These are phyloP conservation scores for Capronia americana DNA, from an alignment of 2,329 filamentous ascomycete species.

Conservation along the genomic window DNA sequence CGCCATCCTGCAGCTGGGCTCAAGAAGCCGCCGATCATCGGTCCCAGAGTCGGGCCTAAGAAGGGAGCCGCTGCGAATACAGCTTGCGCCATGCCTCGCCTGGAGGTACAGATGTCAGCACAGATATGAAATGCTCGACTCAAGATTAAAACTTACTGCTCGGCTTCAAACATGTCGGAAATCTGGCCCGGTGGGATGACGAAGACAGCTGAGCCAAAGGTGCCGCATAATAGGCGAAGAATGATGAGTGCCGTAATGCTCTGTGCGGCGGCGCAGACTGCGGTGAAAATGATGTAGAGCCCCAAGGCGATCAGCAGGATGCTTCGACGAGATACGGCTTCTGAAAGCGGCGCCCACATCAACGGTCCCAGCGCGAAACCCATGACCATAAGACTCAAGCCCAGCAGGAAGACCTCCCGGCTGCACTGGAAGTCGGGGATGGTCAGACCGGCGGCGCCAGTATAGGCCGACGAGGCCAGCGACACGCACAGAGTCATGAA, in stretches of 20 bases:
- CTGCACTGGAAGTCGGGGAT: slow-evolving; percentile 56
- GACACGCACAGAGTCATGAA: slow-evolving; percentile 66
- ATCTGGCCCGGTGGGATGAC: slow-evolving; percentile 73
- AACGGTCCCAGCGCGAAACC: slow-evolving; percentile 67
- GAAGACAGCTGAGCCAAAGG: slow-evolving; percentile 59
- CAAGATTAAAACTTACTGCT: slow-evolving; percentile 44
- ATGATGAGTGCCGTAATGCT: slow-evolving; percentile 71
- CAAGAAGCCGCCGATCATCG: slow-evolving; percentile 55
- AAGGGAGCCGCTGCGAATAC: slow-evolving; percentile 59
- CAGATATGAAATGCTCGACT: not conserved
- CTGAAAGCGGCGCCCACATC: slow-evolving; percentile 49
- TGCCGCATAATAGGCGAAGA: slow-evolving; percentile 64
- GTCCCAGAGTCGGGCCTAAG: slow-evolving; percentile 63
- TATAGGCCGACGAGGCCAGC: slow-evolving; percentile 62
- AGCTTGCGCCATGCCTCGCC: slow-evolving; percentile 69
- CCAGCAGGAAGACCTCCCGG: slow-evolving; percentile 54
- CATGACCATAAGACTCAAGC: slow-evolving; percentile 57
- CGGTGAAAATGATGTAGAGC: slow-evolving; percentile 67
- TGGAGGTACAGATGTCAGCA: not conserved
- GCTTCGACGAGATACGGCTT: slow-evolving; percentile 42
- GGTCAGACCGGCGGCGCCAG: slow-evolving; percentile 62
- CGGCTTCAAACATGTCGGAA: slow-evolving; percentile 67
- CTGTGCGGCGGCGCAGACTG: slow-evolving; percentile 67
- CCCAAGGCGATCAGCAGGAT: slow-evolving; percentile 67
- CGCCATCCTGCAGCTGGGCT: slow-evolving; percentile 61